A percentile compares a stretch with the other conserved stretches of the same genome.
phyloP scores from a whole-genome alignment of 257 asterid genomes.

The Nicotiana knightiana region DNA sequence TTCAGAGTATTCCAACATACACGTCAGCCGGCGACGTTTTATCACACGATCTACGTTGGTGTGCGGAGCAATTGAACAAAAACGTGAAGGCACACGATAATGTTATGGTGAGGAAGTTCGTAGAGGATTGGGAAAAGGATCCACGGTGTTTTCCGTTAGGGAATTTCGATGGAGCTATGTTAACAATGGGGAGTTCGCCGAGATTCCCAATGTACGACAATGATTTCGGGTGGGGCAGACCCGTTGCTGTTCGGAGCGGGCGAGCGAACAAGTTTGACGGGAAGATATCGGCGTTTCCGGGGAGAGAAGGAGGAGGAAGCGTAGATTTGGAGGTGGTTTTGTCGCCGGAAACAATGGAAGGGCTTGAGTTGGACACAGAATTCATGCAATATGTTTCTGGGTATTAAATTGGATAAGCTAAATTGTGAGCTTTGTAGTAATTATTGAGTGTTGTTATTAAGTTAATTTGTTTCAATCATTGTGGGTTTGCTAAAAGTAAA shows the following conservation, averaged over 20 bases:
- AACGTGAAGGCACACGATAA: slow-evolving; percentile 41
- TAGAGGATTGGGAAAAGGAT: slow-evolving; percentile 38
- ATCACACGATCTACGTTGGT: slow-evolving; percentile 33
- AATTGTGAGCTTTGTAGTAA: no score
- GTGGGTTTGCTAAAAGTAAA: no score
- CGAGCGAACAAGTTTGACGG: slow-evolving; percentile 26
- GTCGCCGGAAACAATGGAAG: slow-evolving; percentile 40
- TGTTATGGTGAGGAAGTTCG: slow-evolving; percentile 27
- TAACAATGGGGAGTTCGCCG: slow-evolving; percentile 20
- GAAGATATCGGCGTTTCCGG: slow-evolving; percentile 35
- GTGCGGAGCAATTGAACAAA: slow-evolving; percentile 40
- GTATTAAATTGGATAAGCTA: not conserved
- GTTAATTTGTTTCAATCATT: no score
- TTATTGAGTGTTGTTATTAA: no score
- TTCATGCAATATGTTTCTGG: slow-evolving; percentile 43
- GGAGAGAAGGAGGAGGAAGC: slow-evolving; percentile 31
- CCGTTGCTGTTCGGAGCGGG: slow-evolving; percentile 39
- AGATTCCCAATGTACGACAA: no score
- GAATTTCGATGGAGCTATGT: slow-evolving; percentile 52
- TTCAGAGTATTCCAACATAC: slow-evolving; percentile 49
- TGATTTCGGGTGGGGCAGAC: not conserved
- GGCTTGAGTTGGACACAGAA: slow-evolving; percentile 35
- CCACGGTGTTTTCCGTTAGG: slow-evolving; percentile 60
- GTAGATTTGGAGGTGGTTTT: slow-evolving; percentile 49
- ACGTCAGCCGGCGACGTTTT: slow-evolving; percentile 39